Evolutionary conservation across 352 stramenopile species (phyloP), one percentile per base, ranked within the genome.

Genomic region (Sclerospora graminicola): DNA sequence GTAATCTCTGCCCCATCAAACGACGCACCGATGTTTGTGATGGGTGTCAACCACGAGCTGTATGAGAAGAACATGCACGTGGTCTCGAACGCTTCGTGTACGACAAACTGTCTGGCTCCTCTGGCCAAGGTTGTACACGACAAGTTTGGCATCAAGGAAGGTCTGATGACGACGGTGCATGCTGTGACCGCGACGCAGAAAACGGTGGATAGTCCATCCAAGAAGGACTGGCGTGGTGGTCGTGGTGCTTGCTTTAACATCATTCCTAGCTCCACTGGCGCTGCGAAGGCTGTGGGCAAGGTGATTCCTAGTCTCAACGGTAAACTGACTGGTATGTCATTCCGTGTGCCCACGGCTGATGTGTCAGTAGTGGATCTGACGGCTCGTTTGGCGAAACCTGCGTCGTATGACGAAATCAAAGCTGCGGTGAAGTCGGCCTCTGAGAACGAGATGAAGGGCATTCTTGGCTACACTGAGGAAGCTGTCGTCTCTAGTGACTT

Each of bases 111-210:
- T 66, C 76, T 99, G 51, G 95, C 95, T 42, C 96, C 96, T 18
- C 65, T 98, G 39, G 95, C 96, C 44, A 99, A 99, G 85, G 92
- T 98, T 45, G 84, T 99, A 61, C 87, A 99, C 74, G 94, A 99
- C 66, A 91, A 96, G 51, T 99, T 98, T 58, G 96, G 95, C 60
- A 95, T 99, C 60, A 91, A 97, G 63, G 91, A 98, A 54, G 96
- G 87, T 61, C 74, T 99, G 23, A 99, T 99, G 95, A 99, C 94
- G 58, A 99, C 96, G 10, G 94, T 99, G 48, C 96, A 99, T 69
- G 91, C 95, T 48, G 94, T 98, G 45, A 99, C 96, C 46, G 95
- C 95, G 29, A 98, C 95, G 52, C 96, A 99, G 71, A 80, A 95
- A 44, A 96, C 96, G 49, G 94, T 99, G 38, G 96, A 99, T 60